These are phyloP conservation scores for Fragilaria radians DNA, from an alignment of 108 stramenopile species.

Conservation along the genomic window DNA sequence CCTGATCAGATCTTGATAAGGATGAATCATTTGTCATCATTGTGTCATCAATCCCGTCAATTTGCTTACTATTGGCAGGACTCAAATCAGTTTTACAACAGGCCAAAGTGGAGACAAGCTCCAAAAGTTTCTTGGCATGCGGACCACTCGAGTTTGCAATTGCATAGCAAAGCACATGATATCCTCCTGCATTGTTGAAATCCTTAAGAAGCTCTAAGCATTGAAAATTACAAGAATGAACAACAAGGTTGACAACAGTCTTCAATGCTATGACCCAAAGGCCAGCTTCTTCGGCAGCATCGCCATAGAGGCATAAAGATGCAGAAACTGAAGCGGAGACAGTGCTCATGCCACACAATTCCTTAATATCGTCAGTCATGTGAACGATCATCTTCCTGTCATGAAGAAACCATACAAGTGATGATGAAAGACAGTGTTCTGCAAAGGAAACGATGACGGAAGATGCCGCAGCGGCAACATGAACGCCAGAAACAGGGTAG, in stretches of 20 bases:
- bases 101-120: conserved; percentile 60
- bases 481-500: conserved; percentile 78
- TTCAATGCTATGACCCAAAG: conserved; percentile 81
- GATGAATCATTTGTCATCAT: neutral
- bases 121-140: conserved; percentile 72
- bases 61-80: neutral
- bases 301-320: conserved; percentile 55
- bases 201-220: conserved; percentile 79
- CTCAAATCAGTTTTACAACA: conserved; percentile 35
- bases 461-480: conserved; percentile 80
- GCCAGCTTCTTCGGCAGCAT: conserved; percentile 73
- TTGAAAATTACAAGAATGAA: conserved; percentile 57
- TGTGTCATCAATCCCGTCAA: conserved; percentile 3
- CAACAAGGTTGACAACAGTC: conserved; percentile 74
- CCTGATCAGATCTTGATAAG: too few relatives aligned
- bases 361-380: conserved; percentile 92
- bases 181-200: conserved; percentile 84
- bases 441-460: conserved; percentile 83
- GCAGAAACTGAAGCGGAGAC: conserved; percentile 6
- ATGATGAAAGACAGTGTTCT: conserved; percentile 64
- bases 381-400: conserved; percentile 90
- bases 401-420: conserved; percentile 88
- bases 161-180: conserved; percentile 72
- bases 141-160: conserved; percentile 52
- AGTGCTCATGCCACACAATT: conserved; percentile 68